These are phyloP conservation scores for Pugionium cornutum DNA, from an alignment of 345 rosid genomes.

Conservation along the genomic window DNA sequence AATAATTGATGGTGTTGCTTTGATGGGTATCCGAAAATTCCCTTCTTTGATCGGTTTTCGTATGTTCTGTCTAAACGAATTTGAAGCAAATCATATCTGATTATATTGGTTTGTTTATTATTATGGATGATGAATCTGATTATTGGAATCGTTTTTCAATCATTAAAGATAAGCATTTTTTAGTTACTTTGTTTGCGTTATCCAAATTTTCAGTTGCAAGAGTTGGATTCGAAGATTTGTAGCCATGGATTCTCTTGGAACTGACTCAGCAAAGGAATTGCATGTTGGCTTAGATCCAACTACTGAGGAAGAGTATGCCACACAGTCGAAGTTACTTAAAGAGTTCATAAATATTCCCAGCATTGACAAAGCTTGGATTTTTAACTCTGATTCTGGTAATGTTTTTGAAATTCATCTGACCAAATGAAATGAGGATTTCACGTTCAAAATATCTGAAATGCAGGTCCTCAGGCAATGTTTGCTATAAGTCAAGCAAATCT, in stretches of 20 bases:
- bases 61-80: conserved; percentile 12
- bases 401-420: background rate
- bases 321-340: conserved; percentile 68
- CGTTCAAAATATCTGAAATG: conserved; percentile 1
- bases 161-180: background rate
- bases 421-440: conserved; percentile 6
- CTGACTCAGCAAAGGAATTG: conserved; percentile 37
- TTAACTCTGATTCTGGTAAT: conserved; percentile 57
- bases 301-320: conserved; percentile 65
- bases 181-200: background rate
- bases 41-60: conserved; percentile 18
- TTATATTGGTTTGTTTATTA: background rate
- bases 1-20: background rate
- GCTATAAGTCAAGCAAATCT: conserved; percentile 77
- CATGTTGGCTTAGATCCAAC: conserved; percentile 53
- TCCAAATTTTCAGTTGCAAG: conserved; percentile 34
- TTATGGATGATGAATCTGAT: background rate
- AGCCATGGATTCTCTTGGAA: conserved; percentile 55
- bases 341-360: conserved; percentile 62
- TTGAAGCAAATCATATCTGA: conserved; percentile 1
- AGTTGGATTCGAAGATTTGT: conserved; percentile 34
- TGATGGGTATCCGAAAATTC: conserved; percentile 27
- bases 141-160: background rate
- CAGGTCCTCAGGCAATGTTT: conserved; percentile 74
- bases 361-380: conserved; percentile 84